Evolutionary conservation across 345 rosid genomes (phyloP), one percentile per base, ranked within the genome.

Genomic region (Alliaria petiolata): DNA sequence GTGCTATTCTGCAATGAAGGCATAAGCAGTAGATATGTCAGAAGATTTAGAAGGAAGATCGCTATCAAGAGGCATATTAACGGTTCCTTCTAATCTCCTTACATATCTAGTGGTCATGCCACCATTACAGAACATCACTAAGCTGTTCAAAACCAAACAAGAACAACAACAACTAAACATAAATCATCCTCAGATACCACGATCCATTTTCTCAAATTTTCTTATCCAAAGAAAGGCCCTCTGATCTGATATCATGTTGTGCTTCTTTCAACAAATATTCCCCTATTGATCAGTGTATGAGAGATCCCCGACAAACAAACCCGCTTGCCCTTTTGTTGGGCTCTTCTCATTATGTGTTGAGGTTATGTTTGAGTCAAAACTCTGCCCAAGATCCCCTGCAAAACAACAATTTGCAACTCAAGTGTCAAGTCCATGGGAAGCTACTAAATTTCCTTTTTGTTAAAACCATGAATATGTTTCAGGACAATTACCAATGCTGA

Each of bases 1-100:
- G 81, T 70, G 9, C 45, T 76, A 38, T 4, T 81, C 39, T 81
- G 85, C 31, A 67, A 81, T 72, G 92, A 90, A 64, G 88, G 89
- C 69, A 76, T 42, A 46, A 87, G 90, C n/a, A 81, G 96, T 69
- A 67, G 43, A 14, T 84, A 72, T 43, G 82, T 81, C 31, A 83
- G 96, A 69, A 78, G 70, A 43, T n/a, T 58, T 74, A 52, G 88
- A 76, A 51, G 34, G 74, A 81, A 78, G 43, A 64, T 78, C 28
- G 34, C 60, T 25, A 51, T 51, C 56, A 26, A 28, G 56, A 25
- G 56, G 56, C 56, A 51, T 25, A 25, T 2, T 14, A 51, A 51
- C 56, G 56, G 16, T 26, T 51, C 16, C 16, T 51, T 51, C 3
- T 51, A 26, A 51, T 26, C 1, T 6, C 55, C 56, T 51, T 0